Percentiles rank a stretch among this genome's conserved stretches.
phyloP scores from a whole-genome alignment of 1,284 basidiomycete genomes.

The Somion occarium region DNA sequence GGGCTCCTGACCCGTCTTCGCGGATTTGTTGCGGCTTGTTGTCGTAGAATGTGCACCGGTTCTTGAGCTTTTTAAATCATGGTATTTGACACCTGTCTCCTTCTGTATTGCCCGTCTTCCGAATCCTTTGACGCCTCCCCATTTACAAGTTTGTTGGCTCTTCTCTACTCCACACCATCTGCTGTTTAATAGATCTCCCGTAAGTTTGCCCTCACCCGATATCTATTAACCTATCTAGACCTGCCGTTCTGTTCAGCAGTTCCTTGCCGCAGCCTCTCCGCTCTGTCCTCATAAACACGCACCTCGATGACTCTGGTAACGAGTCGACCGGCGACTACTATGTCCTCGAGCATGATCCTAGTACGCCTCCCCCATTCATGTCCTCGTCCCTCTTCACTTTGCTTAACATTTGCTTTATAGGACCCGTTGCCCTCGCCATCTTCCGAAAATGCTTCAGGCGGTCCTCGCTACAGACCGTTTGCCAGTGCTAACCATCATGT shows the following conservation, averaged over 20 bases:
- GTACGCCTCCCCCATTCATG: slow-evolving; percentile 15
- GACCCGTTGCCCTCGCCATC: slow-evolving; percentile 46
- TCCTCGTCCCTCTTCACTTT: slow-evolving; percentile 2
- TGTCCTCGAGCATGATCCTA: slow-evolving; percentile 26
- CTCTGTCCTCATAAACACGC: neutral
- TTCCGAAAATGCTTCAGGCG: slow-evolving; percentile 29
- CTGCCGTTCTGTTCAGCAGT: neutral
- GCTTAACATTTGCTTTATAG: slow-evolving; percentile 25
- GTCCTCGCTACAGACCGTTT: slow-evolving; percentile 69
- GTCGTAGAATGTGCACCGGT: slow-evolving; percentile 13
- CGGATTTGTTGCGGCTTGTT: slow-evolving; percentile 15
- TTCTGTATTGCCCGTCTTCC: neutral
- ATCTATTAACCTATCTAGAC: neutral
- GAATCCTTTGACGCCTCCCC: neutral
- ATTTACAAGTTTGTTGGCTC: neutral
- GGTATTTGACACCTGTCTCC: neutral
- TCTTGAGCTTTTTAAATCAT: slow-evolving; percentile 1
- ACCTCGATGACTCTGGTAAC: slow-evolving; percentile 24
- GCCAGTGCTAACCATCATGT: slow-evolving; percentile 74
- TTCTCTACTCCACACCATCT: neutral
- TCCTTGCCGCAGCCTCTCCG: neutral
- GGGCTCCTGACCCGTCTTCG: slow-evolving; percentile 1
- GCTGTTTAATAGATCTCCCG: neutral
- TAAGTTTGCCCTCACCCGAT: neutral
- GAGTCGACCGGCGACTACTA: slow-evolving; percentile 24